Conservation (phyloP, 148 eudicot species). For the Drosera capensis region DNA sequence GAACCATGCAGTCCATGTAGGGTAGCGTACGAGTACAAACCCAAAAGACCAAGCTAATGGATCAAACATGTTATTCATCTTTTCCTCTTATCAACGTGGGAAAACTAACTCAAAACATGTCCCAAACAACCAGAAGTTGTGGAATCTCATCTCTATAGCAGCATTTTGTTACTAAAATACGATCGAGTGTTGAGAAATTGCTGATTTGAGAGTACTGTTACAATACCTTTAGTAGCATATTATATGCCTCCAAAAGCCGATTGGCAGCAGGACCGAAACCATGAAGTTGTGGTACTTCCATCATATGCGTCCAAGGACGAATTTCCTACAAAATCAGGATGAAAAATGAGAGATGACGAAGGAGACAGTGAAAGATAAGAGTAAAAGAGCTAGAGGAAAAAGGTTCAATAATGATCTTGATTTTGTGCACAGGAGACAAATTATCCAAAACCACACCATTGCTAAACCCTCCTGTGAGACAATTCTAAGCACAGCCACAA, state of each 20-base stretch:
- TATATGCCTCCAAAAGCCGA: constrained; percentile 87
- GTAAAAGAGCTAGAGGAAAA: not conserved
- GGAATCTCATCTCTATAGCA: not conserved
- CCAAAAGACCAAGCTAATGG: no score
- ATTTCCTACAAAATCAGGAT: constrained; percentile 40
- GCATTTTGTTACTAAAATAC: not conserved
- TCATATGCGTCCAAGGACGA: constrained; percentile 99
- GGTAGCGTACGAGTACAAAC: no score
- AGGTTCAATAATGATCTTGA: no score
- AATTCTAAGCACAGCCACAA: no score
- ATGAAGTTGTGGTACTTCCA: constrained; percentile 99
- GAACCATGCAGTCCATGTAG: no score
- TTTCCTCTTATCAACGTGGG: no score
- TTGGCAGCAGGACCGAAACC: constrained; percentile 99
- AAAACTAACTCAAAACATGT: no score
- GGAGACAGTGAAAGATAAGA: not conserved
- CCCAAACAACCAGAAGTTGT: no score
- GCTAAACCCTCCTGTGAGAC: no score
- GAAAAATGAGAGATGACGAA: not conserved
- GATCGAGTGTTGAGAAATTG: not conserved
- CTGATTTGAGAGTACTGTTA: not conserved
- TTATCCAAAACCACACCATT: no score
- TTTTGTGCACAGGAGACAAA: not conserved
- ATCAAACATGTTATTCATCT: no score
- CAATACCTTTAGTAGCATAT: constrained; percentile 85